Evolutionary conservation across 345 rosid genomes (phyloP).

Genomic region (thale cress (Arabidopsis thaliana)): DNA sequence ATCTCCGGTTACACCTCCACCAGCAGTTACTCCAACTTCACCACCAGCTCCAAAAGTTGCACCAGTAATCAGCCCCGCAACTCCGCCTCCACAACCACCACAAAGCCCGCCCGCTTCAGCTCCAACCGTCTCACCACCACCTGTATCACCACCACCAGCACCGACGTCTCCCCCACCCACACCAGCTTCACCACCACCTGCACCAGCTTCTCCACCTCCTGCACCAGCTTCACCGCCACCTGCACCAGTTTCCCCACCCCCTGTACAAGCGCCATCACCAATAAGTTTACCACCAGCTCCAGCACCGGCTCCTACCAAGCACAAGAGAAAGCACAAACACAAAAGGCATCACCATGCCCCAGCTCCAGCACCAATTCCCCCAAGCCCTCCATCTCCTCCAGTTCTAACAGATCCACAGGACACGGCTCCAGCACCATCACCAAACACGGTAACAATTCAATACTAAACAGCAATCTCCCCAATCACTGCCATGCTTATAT

Average conservation of each 20-base stretch:
- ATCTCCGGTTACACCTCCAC: slow-evolving; percentile 54
- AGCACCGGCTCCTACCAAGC: slow-evolving; percentile 69
- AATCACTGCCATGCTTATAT: neutral
- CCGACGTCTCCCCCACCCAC: slow-evolving; percentile 56
- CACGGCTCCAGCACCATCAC: slow-evolving; percentile 83
- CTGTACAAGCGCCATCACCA: slow-evolving; percentile 52
- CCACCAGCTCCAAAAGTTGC: slow-evolving; percentile 66
- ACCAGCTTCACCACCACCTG: slow-evolving; percentile 50
- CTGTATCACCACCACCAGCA: slow-evolving; percentile 53
- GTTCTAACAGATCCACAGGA: slow-evolving; percentile 60
- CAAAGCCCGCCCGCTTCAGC: slow-evolving; percentile 58
- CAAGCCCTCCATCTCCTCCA: slow-evolving; percentile 93
- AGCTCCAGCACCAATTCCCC: slow-evolving; percentile 71
- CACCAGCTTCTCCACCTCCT: slow-evolving; percentile 49
- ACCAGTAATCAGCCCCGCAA: slow-evolving; percentile 65
- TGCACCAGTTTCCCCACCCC: slow-evolving; percentile 43
- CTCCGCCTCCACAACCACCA: slow-evolving; percentile 61
- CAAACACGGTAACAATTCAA: slow-evolving; percentile 57
- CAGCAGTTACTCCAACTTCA: slow-evolving; percentile 55
- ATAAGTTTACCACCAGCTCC: slow-evolving; percentile 62
- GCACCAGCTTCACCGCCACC: slow-evolving; percentile 51
- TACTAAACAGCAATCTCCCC: slow-evolving; percentile 4
- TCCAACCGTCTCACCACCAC: slow-evolving; percentile 57
- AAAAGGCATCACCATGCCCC: slow-evolving; percentile 68
- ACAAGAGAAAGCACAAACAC: slow-evolving; percentile 70